Percentiles rank a stretch among this genome's conserved stretches.
Conservation (phyloP, 2,329 filamentous ascomycete species). For the Alternaria sp. region DNA sequence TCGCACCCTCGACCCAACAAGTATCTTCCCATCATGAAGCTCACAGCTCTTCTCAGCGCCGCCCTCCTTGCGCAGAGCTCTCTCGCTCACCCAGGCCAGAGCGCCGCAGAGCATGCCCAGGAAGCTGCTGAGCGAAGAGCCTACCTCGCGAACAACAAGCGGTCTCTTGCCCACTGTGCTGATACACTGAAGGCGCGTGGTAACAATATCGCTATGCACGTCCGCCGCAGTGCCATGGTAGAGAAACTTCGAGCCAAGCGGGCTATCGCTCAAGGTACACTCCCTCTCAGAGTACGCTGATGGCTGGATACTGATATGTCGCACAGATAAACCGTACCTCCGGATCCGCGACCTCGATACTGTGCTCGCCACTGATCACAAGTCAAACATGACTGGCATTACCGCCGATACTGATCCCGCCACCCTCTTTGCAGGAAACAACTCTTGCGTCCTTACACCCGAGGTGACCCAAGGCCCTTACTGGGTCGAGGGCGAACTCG, state of each 20-base stretch:
- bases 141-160: slow-evolving; percentile 45
- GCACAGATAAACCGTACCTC: slow-evolving; percentile 34
- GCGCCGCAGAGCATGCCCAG: slow-evolving; percentile 37
- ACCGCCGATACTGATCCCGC: slow-evolving; percentile 34
- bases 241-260: slow-evolving; percentile 50
- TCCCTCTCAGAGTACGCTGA: background rate
- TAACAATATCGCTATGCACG: slow-evolving; percentile 50
- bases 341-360: slow-evolving; percentile 36
- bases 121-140: slow-evolving; percentile 46
- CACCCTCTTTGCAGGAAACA: slow-evolving; percentile 41
- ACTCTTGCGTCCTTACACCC: slow-evolving; percentile 43
- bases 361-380: slow-evolving; percentile 37
- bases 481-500: slow-evolving; percentile 58
- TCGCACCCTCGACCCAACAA: background rate
- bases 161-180: slow-evolving; percentile 51
- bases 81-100: slow-evolving; percentile 50
- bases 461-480: slow-evolving; percentile 45
- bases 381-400: slow-evolving; percentile 38
- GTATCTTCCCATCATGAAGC: slow-evolving; percentile 24
- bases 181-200: slow-evolving; percentile 49
- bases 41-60: slow-evolving; percentile 32
- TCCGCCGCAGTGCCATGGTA: slow-evolving; percentile 51
- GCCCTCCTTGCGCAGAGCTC: slow-evolving; percentile 35
- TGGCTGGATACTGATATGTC: slow-evolving; percentile 9
- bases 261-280: slow-evolving; percentile 27